Percentiles rank a stretch among this genome's conserved stretches.
These are phyloP conservation scores for Aspergillus asperescens DNA, from an alignment of 495 filamentous ascomycete genomes.

Conservation along the genomic window DNA sequence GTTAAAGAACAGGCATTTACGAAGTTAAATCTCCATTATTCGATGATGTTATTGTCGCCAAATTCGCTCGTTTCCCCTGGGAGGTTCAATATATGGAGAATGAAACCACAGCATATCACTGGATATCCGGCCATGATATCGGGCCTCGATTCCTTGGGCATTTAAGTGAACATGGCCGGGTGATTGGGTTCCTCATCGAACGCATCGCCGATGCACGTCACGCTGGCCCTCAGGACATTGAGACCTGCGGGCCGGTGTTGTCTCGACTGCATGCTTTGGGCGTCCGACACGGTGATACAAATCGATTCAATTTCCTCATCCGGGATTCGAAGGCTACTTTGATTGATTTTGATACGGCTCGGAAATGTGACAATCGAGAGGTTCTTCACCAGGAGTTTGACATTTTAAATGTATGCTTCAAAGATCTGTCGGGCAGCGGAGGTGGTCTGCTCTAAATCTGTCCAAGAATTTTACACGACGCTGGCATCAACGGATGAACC, in stretches of 20 bases:
- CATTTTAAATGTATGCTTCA: too few species aligned
- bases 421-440: too few species aligned
- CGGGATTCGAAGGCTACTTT: conserved; percentile 23
- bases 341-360: conserved; percentile 35
- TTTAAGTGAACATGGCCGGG: conserved; percentile 37
- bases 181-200: conserved; percentile 45
- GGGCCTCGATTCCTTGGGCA: conserved; percentile 42
- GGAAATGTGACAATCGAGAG: conserved; percentile 16
- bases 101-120: too few species aligned
- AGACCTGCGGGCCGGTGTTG: conserved; percentile 24
- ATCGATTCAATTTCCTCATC: conserved; percentile 44
- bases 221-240: conserved; percentile 30
- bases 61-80: too few species aligned
- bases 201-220: conserved; percentile 24
- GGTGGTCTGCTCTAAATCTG: too few species aligned
- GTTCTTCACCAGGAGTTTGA: neutral
- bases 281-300: conserved; percentile 39
- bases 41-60: too few species aligned
- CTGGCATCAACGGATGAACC: too few species aligned
- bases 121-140: too few species aligned
- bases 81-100: too few species aligned
- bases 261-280: conserved; percentile 33
- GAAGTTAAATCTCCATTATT: too few species aligned
- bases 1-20: too few species aligned
- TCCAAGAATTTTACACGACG: too few species aligned